A percentile compares a stretch with the other conserved stretches of the same genome.
Evolutionary conservation across 2,329 filamentous ascomycete species (phyloP).

Genomic region (Raffaelea arxii): DNA sequence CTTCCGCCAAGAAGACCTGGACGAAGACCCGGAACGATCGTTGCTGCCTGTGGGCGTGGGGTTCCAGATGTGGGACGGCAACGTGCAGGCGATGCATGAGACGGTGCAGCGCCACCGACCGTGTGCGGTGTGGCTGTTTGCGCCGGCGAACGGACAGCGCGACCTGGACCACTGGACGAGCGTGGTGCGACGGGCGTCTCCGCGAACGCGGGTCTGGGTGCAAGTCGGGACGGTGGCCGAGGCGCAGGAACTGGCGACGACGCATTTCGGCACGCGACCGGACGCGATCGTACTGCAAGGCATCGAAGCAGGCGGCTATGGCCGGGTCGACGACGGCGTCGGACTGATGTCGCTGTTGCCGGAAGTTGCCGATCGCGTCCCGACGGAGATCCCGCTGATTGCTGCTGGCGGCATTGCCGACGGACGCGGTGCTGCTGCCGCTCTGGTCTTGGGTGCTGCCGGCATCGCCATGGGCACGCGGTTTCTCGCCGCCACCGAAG

Average conservation of each 20-base stretch:
- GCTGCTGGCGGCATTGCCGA: constrained; percentile 53
- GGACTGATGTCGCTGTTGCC: constrained; percentile 47
- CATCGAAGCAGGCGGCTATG: constrained; percentile 53
- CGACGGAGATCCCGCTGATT: constrained; percentile 29
- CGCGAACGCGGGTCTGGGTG: constrained; percentile 28
- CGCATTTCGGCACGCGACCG: constrained; percentile 42
- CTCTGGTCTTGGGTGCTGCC: constrained; percentile 41
- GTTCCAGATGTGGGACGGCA: constrained; percentile 46
- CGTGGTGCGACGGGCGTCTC: constrained; percentile 26
- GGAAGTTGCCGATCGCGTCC: constrained; percentile 41
- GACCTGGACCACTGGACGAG: constrained; percentile 19
- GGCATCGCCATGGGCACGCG: constrained; percentile 55
- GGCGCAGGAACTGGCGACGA: constrained; percentile 36
- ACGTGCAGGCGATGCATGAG: constrained; percentile 29
- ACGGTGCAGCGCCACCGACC: constrained; percentile 43
- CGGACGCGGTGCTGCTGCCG: constrained; percentile 43
- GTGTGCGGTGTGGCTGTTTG: constrained; percentile 58
- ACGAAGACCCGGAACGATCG: too few relatives aligned
- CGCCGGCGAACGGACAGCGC: constrained; percentile 35
- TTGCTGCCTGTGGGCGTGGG: constrained; percentile 48
- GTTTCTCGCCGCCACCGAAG: constrained; percentile 41
- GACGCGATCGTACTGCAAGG: constrained; percentile 56
- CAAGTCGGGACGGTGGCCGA: constrained; percentile 52
- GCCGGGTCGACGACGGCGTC: constrained; percentile 41
- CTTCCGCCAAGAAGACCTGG: too few relatives aligned